Evolutionary conservation across 768 basidiomycete species (phyloP).

Genomic region (Suillus americanus): DNA sequence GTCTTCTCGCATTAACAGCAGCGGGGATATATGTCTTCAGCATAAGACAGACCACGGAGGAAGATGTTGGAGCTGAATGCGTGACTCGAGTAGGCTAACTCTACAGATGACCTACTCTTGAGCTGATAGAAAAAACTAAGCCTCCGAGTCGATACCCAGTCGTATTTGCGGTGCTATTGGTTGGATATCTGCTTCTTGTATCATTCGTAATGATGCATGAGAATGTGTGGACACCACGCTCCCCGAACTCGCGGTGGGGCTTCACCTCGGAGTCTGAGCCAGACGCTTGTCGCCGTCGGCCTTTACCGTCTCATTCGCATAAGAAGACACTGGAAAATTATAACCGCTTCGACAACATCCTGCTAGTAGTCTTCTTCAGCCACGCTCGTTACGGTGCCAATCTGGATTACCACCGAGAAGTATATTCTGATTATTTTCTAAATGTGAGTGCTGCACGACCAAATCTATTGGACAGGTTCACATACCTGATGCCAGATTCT

Average conservation of each 20-base stretch:
- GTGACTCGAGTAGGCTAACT: not conserved
- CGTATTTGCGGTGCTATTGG: constrained; percentile 4
- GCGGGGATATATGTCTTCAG: not conserved
- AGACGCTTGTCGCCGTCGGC: constrained; percentile 22
- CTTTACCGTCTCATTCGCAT: constrained; percentile 16
- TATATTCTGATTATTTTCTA: constrained; percentile 48
- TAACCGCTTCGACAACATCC: constrained; percentile 39
- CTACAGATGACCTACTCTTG: not conserved
- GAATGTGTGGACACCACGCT: not conserved
- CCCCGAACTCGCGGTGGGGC: not conserved
- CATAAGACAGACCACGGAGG: not conserved
- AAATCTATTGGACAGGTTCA: not conserved
- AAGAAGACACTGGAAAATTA: constrained; percentile 24
- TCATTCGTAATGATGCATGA: constrained; percentile 1
- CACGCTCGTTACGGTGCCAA: constrained; percentile 47
- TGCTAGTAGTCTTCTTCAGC: constrained; percentile 51
- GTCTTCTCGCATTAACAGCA: not conserved
- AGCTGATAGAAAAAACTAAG: not conserved
- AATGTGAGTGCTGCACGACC: constrained; percentile 35
- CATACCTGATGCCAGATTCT: constrained; percentile 34
- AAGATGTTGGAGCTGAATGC: not conserved
- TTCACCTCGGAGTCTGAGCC: not conserved
- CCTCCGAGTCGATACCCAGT: not conserved
- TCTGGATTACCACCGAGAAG: constrained; percentile 45
- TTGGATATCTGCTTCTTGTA: not conserved